Percentiles rank a stretch among this genome's conserved stretches.
Conservation (phyloP, 805 yeast genomes). For the Wickerhamomyces strasburgensis region DNA sequence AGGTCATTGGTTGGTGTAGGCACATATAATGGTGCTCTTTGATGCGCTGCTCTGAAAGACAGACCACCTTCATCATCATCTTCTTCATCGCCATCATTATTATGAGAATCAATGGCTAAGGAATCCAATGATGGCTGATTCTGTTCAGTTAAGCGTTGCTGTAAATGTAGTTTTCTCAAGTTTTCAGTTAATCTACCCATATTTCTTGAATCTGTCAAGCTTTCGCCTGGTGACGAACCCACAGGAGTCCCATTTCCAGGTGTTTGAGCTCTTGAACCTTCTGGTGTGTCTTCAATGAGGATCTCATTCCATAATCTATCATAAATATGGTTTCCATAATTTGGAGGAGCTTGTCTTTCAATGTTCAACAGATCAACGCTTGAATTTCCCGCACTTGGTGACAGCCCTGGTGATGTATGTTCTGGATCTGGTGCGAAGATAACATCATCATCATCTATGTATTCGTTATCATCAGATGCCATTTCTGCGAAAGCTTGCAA, state of each 20-base stretch:
- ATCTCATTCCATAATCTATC: constrained; percentile 75
- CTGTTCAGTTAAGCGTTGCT: constrained; percentile 39
- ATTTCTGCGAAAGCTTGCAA: constrained; percentile 23
- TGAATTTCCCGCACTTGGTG: constrained; percentile 6
- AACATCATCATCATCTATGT: constrained; percentile 33
- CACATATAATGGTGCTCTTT: constrained; percentile 16
- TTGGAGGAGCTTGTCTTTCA: constrained; percentile 73
- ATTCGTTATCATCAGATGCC: constrained; percentile 23
- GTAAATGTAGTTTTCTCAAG: constrained; percentile 45
- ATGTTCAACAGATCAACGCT: constrained; percentile 28
- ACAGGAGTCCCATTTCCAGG: constrained; percentile 26
- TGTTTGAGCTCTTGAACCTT: constrained; percentile 27
- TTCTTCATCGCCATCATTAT: constrained; percentile 16
- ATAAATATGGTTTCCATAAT: constrained; percentile 74
- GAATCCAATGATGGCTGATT: constrained; percentile 26
- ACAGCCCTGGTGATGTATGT: constrained; percentile 16
- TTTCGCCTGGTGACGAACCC: constrained; percentile 15
- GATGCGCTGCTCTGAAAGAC: constrained; percentile 6
- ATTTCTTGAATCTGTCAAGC: constrained; percentile 24
- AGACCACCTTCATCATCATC: constrained; percentile 22
- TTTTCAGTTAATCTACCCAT: constrained; percentile 42
- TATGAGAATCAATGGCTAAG: constrained; percentile 9
- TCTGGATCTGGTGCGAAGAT: constrained; percentile 36
- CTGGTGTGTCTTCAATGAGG: constrained; percentile 28
- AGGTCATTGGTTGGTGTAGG: constrained; percentile 24